Percentiles rank a stretch among this genome's conserved stretches.
Evolutionary conservation across 2,329 filamentous ascomycete genomes (phyloP).

Genomic region (Cladobotryum mycophilum): DNA sequence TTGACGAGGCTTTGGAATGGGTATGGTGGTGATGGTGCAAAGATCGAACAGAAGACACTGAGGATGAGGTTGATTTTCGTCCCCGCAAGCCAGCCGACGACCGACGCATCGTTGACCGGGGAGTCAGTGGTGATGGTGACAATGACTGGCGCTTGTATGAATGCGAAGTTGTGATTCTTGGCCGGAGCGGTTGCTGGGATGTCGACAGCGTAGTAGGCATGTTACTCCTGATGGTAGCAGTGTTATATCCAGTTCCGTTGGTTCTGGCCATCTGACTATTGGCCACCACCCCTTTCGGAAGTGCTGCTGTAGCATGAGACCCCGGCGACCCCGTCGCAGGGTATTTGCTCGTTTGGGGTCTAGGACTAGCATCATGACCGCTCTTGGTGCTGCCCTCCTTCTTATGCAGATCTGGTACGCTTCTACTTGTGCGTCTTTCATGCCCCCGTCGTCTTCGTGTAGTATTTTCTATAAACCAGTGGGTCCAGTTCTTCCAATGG

Average conservation of each 20-base stretch:
- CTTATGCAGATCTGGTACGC: constrained; percentile 52
- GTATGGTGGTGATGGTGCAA: constrained; percentile 82
- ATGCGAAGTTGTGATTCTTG: constrained; percentile 27
- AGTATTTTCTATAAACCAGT: constrained; percentile 56
- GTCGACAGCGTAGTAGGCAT: constrained; percentile 21
- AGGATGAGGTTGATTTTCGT: constrained; percentile 92
- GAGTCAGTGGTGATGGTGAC: constrained; percentile 82
- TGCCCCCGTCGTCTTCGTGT: constrained; percentile 45
- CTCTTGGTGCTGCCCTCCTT: constrained; percentile 41
- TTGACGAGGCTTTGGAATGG: constrained; percentile 91
- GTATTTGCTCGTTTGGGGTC: constrained; percentile 56
- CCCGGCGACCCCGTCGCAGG: constrained; percentile 33
- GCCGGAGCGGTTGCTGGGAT: constrained; percentile 21
- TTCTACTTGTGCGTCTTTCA: constrained; percentile 47
- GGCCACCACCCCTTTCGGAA: constrained; percentile 46
- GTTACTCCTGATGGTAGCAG: constrained; percentile 16
- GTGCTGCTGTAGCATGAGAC: constrained; percentile 34
- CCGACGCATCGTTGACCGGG: constrained; percentile 77
- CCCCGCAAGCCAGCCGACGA: constrained; percentile 79
- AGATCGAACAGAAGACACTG: constrained; percentile 84
- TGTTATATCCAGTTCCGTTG: constrained; percentile 13
- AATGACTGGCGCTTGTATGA: constrained; percentile 70
- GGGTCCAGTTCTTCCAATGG: constrained; percentile 59
- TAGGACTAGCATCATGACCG: constrained; percentile 48
- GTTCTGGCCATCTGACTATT: constrained; percentile 41